Evolutionary conservation across 192 early-diverging fungal genomes (phyloP).

Genomic region (Podila minutissima): DNA sequence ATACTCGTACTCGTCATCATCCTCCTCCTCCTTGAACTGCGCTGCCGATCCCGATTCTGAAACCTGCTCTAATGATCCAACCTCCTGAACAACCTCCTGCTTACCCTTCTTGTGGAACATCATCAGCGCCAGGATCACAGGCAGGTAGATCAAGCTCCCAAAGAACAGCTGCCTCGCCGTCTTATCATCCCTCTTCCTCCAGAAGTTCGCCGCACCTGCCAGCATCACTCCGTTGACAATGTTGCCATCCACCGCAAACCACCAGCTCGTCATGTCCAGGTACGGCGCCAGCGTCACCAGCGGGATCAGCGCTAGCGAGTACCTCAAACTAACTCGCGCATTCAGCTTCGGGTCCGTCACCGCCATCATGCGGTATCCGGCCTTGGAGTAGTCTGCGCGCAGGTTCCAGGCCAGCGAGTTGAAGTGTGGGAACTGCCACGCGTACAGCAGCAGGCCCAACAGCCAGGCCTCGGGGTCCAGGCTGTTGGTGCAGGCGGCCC

Average conservation of each 20-base stretch:
- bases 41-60: neutral
- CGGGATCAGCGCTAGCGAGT: slow-evolving; percentile 81
- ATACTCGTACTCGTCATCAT: slow-evolving; percentile 51
- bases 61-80: neutral
- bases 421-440: slow-evolving; percentile 99
- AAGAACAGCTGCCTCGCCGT: slow-evolving; percentile 92
- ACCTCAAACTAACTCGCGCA: slow-evolving; percentile 86
- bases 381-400: slow-evolving; percentile 94
- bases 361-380: slow-evolving; percentile 96
- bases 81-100: neutral
- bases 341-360: slow-evolving; percentile 90
- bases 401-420: slow-evolving; percentile 94
- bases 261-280: slow-evolving; percentile 80
- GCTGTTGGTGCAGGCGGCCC: slow-evolving; percentile 86
- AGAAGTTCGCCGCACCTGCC: slow-evolving; percentile 79
- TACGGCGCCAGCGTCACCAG: slow-evolving; percentile 64
- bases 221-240: slow-evolving; percentile 82
- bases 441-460: slow-evolving; percentile 84
- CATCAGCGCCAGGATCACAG: slow-evolving; percentile 85
- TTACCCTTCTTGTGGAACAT: slow-evolving; percentile 84
- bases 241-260: slow-evolving; percentile 82
- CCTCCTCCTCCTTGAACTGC: neutral
- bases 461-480: slow-evolving; percentile 83
- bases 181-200: slow-evolving; percentile 80
- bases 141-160: slow-evolving; percentile 89